Evolutionary conservation across 2,329 filamentous ascomycete species (phyloP).

Genomic region (Exophiala phaeomuriformis): DNA sequence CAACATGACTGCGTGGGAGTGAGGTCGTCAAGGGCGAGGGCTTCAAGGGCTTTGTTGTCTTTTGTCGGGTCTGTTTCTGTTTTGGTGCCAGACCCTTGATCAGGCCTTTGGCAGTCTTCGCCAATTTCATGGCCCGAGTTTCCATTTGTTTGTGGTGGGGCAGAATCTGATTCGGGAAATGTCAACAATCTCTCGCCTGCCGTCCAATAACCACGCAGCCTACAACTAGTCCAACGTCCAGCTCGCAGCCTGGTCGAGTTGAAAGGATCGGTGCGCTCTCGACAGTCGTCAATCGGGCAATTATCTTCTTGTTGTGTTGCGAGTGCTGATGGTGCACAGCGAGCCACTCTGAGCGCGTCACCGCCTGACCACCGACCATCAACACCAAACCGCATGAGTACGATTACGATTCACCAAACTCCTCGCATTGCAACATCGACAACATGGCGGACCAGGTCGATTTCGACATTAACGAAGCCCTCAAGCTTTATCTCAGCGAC

Average conservation of each 20-base stretch:
- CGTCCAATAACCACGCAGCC: constrained; percentile 2
- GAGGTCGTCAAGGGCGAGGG: neutral
- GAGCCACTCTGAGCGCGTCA: neutral
- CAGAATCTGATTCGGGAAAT: constrained; percentile 3
- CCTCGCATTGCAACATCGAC: neutral
- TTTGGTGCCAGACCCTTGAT: constrained; percentile 18
- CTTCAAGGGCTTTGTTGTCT: constrained; percentile 5
- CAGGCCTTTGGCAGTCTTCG: constrained; percentile 13
- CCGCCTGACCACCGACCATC: neutral
- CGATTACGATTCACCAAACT: neutral
- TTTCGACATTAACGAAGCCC: constrained; percentile 93
- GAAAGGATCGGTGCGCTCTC: neutral
- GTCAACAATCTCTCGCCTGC: neutral
- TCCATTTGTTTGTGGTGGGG: constrained; percentile 6
- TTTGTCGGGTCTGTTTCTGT: constrained; percentile 4
- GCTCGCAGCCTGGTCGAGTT: neutral
- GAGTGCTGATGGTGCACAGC: neutral
- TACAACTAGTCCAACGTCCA: neutral
- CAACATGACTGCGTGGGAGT: constrained; percentile 7
- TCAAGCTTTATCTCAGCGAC: constrained; percentile 95
- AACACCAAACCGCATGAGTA: neutral
- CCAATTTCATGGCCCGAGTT: constrained; percentile 16
- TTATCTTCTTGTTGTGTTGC: neutral
- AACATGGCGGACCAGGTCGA: constrained; percentile 58
- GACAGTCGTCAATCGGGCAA: neutral